A percentile compares a stretch with the other conserved stretches of the same genome.
Conservation (phyloP, 495 filamentous ascomycete genomes). For the Lasiosphaeria ovina region DNA sequence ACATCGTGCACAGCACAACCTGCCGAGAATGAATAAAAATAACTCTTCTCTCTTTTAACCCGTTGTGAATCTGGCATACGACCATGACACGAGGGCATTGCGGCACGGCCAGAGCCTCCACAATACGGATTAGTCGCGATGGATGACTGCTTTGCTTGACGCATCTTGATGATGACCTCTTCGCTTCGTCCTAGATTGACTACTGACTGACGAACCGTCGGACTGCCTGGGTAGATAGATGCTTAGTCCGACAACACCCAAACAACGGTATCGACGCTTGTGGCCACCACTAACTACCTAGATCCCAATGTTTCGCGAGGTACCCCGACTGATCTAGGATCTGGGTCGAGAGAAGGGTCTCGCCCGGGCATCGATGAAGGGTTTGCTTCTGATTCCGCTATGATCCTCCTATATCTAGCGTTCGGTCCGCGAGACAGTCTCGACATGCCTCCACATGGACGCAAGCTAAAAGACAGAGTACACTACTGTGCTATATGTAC, state of each 20-base stretch:
- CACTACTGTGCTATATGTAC: background rate
- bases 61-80: slow-evolving; percentile 20
- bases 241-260: too few relatives aligned
- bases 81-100: slow-evolving; percentile 14
- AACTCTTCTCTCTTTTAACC: slow-evolving; percentile 16
- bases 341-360: slow-evolving; percentile 13
- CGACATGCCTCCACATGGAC: background rate
- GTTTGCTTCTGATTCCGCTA: background rate
- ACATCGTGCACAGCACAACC: slow-evolving; percentile 25
- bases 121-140: slow-evolving; percentile 6
- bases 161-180: slow-evolving; percentile 5
- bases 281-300: slow-evolving; percentile 3
- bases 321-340: slow-evolving; percentile 10
- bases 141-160: background rate
- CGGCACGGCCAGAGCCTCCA: slow-evolving; percentile 30
- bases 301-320: slow-evolving; percentile 9
- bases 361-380: slow-evolving; percentile 6
- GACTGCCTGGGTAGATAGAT: too few relatives aligned
- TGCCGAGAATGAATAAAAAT: slow-evolving; percentile 30
- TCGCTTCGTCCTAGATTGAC: background rate
- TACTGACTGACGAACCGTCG: background rate
- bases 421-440: slow-evolving; percentile 16
- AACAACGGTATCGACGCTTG: background rate
- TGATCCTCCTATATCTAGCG: slow-evolving; percentile 14
- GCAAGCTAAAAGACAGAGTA: background rate